Percentiles rank a stretch among this genome's conserved stretches.
phyloP scores from a whole-genome alignment of 495 filamentous ascomycete genomes.

The Talaromyces adpressus region DNA sequence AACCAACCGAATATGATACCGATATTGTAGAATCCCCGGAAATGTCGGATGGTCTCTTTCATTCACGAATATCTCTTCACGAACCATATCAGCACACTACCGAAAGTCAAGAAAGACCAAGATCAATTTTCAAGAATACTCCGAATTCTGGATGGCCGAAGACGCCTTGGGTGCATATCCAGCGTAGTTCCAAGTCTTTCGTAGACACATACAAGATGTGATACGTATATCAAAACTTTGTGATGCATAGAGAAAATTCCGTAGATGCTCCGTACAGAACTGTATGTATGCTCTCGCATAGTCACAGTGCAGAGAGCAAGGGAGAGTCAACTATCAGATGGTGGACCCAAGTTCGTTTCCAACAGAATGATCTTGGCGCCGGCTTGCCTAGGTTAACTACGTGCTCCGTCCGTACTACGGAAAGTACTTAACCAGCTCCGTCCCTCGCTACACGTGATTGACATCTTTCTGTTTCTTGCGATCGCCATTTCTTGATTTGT shows the following conservation, averaged over 20 bases:
- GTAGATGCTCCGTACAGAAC: neutral
- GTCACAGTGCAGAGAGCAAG: neutral
- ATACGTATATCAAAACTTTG: neutral
- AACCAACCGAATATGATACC: neutral
- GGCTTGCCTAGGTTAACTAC: neutral
- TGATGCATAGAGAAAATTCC: neutral
- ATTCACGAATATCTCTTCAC: neutral
- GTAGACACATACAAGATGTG: neutral
- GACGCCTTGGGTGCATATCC: neutral
- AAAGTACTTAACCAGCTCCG: neutral
- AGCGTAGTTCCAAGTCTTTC: neutral
- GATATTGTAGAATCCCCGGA: neutral
- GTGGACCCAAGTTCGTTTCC: neutral
- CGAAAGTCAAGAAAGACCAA: neutral
- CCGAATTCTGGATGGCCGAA: neutral
- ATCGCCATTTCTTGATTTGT: neutral
- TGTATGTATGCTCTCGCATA: neutral
- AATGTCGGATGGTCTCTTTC: neutral
- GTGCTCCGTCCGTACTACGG: too few relatives aligned
- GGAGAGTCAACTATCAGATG: neutral
- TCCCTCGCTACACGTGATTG: neutral
- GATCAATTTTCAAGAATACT: neutral
- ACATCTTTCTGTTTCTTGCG: neutral
- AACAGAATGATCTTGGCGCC: neutral
- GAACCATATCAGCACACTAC: neutral